Evolutionary conservation across 2,329 filamentous ascomycete species (phyloP).

Genomic region (Magnaporthiopsis incrustans): DNA sequence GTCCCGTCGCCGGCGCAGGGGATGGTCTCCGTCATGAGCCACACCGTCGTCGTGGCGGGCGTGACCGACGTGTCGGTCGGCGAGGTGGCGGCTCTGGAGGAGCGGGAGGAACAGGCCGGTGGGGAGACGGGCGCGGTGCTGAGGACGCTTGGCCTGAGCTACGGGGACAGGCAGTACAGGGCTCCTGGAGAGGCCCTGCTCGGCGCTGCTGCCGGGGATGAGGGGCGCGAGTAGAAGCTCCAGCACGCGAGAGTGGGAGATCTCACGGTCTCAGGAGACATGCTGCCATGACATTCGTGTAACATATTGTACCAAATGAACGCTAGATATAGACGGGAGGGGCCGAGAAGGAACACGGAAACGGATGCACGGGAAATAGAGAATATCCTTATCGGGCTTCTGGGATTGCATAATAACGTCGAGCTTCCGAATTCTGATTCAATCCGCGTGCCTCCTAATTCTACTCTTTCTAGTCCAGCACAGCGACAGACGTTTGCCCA

Average conservation of each 20-base stretch:
- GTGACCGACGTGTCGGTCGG: constrained; percentile 5
- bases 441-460: not conserved
- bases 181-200: not conserved
- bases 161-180: constrained; percentile 4
- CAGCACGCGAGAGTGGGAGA: too few relatives aligned
- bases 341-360: too few relatives aligned
- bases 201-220: not conserved
- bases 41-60: constrained; percentile 8
- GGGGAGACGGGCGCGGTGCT: not conserved
- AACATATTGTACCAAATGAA: not conserved
- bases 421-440: not conserved
- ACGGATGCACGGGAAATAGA: too few relatives aligned
- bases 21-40: constrained; percentile 4
- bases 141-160: constrained; percentile 5
- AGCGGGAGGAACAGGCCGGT: not conserved
- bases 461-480: not conserved
- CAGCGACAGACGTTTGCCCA: not conserved
- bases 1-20: not conserved
- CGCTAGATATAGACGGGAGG: not conserved
- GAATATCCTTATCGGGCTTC: too few relatives aligned
- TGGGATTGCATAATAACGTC: too few relatives aligned
- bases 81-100: not conserved
- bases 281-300: not conserved
- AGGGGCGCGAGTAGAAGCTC: not conserved
- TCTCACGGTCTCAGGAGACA: not conserved